Evolutionary conservation across 352 stramenopile genomes (phyloP).

Genomic region (Elongisporangium anandrum): DNA sequence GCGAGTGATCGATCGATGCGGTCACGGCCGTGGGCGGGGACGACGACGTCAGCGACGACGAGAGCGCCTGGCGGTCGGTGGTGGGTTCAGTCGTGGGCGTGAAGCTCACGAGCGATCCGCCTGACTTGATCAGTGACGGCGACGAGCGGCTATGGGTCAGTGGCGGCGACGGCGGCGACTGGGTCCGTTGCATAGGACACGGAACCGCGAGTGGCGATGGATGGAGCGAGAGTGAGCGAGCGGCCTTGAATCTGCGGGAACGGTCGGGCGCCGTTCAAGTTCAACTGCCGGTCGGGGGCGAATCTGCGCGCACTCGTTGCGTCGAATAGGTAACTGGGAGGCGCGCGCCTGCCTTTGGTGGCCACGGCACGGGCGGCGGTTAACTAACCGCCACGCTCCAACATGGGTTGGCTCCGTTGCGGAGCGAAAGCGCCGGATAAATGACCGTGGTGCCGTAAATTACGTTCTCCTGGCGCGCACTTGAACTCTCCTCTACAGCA

Average conservation of each 20-base stretch:
- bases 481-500: not conserved
- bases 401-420: not conserved
- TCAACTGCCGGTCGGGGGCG: not conserved
- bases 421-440: not conserved
- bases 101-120: not conserved
- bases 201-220: not conserved
- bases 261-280: not conserved
- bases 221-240: not conserved
- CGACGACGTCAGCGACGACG: conserved; percentile 7
- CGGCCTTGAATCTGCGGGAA: not conserved
- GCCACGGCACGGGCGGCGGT: not conserved
- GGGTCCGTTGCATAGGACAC: not conserved
- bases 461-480: not conserved
- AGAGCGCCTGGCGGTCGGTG: conserved; percentile 3
- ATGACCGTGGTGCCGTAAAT: not conserved
- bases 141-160: conserved; percentile 10
- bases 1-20: not conserved
- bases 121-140: conserved; percentile 8
- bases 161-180: conserved; percentile 2
- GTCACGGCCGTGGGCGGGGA: not conserved
- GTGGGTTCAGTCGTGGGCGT: not conserved
- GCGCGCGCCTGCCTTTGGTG: not conserved
- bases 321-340: not conserved
- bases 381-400: not conserved
- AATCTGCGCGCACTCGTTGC: not conserved